Evolutionary conservation across 306 rosid species (phyloP), one percentile per base, ranked within the genome.

Genomic region (Rosa lucieae): DNA sequence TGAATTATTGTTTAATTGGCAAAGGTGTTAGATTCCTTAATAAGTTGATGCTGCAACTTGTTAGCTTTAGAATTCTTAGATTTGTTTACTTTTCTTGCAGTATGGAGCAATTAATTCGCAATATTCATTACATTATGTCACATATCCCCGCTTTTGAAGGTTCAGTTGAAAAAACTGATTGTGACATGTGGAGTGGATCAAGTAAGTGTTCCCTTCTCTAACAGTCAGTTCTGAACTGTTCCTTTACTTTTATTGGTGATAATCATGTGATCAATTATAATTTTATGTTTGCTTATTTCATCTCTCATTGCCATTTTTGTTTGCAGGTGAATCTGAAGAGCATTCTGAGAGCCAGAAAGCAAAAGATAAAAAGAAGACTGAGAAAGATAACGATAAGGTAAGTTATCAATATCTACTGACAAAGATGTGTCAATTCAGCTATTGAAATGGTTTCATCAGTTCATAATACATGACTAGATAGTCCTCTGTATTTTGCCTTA

Each of bases 101-200:
- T 53, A 37, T 55, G 84, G 94, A 90, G 77, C 40, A 44, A 48
- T 73, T 77, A 72, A 82, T 89, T 82, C 85, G 49, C 84, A 90
- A 88, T 62, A 63, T 91, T 32, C 83, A 93, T 84, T 90, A 82
- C 78, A 69, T 82, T 68, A 66, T 95, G 71, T 90, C 91, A 17
- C 85, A 68, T 56, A 78, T 90, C 23, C 90, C 94, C 14, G 74
- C 86, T 71, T 69, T 83, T 80, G 91, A 86, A 84, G 82, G 80
- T 79, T 84, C 83, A 3, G 89, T 81, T 74, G 84, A 84, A 61
- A 85, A 78, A 70, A 85, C 89, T 59, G 87, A 82, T 81, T 48
- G 72, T n/a, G 90, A 92, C 46, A 86, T 90, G 92, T 95, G 98
- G 98, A 82, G 85, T 80, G 80, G 67, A 78, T 83, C 97, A 86